phyloP scores from a whole-genome alignment of 139 green algal genomes.

The Chlamydomonas applanata region DNA sequence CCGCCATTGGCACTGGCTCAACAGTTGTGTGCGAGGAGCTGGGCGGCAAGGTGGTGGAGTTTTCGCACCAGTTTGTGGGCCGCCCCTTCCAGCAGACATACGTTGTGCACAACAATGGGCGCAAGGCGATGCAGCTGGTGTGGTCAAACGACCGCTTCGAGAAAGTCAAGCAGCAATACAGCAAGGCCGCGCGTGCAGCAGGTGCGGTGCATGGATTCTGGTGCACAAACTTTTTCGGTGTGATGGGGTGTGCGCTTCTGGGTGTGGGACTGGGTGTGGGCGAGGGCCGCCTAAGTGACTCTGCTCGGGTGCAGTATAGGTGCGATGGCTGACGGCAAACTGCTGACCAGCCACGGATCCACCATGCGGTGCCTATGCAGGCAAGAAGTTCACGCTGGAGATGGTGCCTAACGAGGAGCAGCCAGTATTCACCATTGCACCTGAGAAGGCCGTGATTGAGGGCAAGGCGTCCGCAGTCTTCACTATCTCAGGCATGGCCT shows the following conservation, averaged over 20 bases:
- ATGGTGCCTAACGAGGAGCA: slow-evolving; percentile 39
- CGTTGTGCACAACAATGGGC: slow-evolving; percentile 60
- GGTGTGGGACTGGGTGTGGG: too few relatives aligned
- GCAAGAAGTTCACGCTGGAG: slow-evolving; percentile 47
- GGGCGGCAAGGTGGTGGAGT: slow-evolving; percentile 48
- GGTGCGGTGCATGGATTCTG: too few relatives aligned
- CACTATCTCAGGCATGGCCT: slow-evolving; percentile 45
- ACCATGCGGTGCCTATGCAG: slow-evolving; percentile 20
- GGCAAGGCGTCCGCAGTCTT: slow-evolving; percentile 54
- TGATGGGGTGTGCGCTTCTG: too few relatives aligned
- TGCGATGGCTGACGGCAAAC: too few relatives aligned
- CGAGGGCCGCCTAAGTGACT: too few relatives aligned
- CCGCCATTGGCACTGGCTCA: slow-evolving; percentile 59
- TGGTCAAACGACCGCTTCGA: slow-evolving; percentile 60
- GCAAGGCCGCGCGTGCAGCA: slow-evolving; percentile 28
- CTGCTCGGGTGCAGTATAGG: too few relatives aligned
- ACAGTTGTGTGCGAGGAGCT: slow-evolving; percentile 62
- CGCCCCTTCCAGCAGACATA: slow-evolving; percentile 56
- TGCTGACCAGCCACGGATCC: too few relatives aligned
- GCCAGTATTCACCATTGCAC: slow-evolving; percentile 58
- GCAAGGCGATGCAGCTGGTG: slow-evolving; percentile 41
- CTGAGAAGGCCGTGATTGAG: slow-evolving; percentile 39
- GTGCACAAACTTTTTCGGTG: too few relatives aligned
- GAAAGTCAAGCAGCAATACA: slow-evolving; percentile 37
- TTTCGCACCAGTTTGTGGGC: slow-evolving; percentile 67